Evolutionary conservation across 2,329 filamentous ascomycete genomes (phyloP).

Genomic region (Huntiella abstrusa): DNA sequence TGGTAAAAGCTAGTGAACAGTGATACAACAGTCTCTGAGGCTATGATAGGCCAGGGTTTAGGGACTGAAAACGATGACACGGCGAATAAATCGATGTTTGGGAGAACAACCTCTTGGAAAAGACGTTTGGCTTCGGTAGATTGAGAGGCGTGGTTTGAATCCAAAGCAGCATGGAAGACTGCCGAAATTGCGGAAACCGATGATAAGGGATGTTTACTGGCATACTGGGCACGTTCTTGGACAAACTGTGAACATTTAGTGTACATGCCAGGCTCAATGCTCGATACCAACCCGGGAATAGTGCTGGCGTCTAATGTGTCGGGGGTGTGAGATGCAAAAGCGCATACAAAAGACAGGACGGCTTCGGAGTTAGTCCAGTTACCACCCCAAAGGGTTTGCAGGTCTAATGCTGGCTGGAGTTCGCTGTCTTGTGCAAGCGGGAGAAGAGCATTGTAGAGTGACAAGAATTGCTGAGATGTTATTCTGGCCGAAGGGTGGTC

Average conservation of each 20-base stretch:
- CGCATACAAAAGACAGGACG: conserved; percentile 82
- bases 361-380: conserved; percentile 72
- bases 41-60: conserved; percentile 57
- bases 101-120: conserved; percentile 48
- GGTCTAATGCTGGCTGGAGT: conserved; percentile 43
- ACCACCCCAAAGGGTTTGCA: conserved; percentile 81
- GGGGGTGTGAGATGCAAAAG: conserved; percentile 58
- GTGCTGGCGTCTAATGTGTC: conserved; percentile 66
- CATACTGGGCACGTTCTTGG: conserved; percentile 35
- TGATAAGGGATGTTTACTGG: conserved; percentile 69
- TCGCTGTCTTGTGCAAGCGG: conserved; percentile 46
- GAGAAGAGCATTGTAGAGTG: conserved; percentile 60
- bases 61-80: conserved; percentile 61
- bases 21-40: conserved; percentile 55
- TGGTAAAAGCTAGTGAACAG: conserved; percentile 70
- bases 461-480: conserved; percentile 61
- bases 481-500: conserved; percentile 62
- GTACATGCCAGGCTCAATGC: conserved; percentile 48
- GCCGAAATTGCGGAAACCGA: conserved; percentile 67
- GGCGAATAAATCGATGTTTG: conserved; percentile 61
- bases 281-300: conserved; percentile 62
- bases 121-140: conserved; percentile 44
- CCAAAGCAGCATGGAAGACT: conserved; percentile 45
- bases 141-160: conserved; percentile 40
- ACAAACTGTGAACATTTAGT: conserved; percentile 29